Base-by-base conservation (phyloP, 306 rosid species). In the Geum urbanum region DNA sequence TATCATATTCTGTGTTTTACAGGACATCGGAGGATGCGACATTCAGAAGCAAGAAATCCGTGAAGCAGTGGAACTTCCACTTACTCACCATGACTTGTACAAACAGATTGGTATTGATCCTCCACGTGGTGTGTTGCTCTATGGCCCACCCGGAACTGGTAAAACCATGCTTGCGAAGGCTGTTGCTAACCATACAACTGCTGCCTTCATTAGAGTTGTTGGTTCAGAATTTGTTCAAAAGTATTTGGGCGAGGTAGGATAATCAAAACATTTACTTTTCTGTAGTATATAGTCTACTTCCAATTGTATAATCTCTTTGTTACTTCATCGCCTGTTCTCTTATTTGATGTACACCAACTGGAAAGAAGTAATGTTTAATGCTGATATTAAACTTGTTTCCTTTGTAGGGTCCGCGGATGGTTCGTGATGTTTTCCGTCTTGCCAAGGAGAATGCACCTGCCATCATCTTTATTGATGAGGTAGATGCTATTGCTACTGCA, bases 381-480 rank as follows among this genome's bases (percentile, higher is more conserved):
- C 14, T n/a, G 14, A 9, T 55, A 8, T 20, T 14, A 12, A 4
- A 32, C 37, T 56, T 41, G 4, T 9, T 20, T 44, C 43, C 18
- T 20, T 16, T 70, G 13, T 78, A 91, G 99, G 99, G 99, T 50
- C 99, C 99, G 4, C 70, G 97, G 44, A 91, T 91, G 99, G 99
- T 95, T 51, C 99, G 99, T 73, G 99, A 95, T 78, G 99, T 95
- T 67, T 95, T 95, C 75, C 99, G 99, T 20, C 99, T 95, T 55
- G 99, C 99, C 15, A 95, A 95, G 82, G 99, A 95, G 85, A 95
- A 95, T 85, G 97, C 99, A 15, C 99, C 99, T 53, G 99, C 99
- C 7, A 95, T 95, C 74, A 95, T 95, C 80, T 95, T 95, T 79
- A 95, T 95, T 49, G 99, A 95, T 78, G 99, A 95, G 84, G 99